These are phyloP conservation scores for Polyporus arcularius DNA, from an alignment of 768 basidiomycete genomes.

Conservation along the genomic window DNA sequence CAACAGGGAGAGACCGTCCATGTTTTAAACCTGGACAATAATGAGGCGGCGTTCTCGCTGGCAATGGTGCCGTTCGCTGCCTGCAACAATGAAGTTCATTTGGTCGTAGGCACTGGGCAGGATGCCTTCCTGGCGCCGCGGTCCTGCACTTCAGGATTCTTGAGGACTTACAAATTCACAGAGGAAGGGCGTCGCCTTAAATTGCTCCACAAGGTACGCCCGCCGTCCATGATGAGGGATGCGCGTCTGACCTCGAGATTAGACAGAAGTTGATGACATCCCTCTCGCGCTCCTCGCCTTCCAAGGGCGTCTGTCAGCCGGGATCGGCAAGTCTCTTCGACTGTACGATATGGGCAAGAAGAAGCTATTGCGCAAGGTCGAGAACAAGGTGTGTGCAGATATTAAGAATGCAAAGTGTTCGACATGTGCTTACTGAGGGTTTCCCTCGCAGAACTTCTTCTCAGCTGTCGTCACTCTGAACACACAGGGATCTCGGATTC, in stretches of 20 bases:
- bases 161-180: constrained; percentile 82
- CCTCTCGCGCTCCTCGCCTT: constrained; percentile 86
- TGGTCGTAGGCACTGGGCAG: constrained; percentile 92
- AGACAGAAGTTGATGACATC: constrained; percentile 96
- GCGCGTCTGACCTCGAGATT: constrained; percentile 1
- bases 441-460: constrained; percentile 63
- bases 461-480: constrained; percentile 87
- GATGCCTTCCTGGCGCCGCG: constrained; percentile 83
- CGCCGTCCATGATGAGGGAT: not conserved
- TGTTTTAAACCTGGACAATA: constrained; percentile 78
- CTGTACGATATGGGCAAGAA: constrained; percentile 98
- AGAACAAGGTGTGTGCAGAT: constrained; percentile 76
- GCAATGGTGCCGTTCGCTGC: constrained; percentile 86
- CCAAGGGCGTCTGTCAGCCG: constrained; percentile 90
- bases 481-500: constrained; percentile 92
- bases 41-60: constrained; percentile 93
- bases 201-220: constrained; percentile 77
- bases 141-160: constrained; percentile 83
- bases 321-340: constrained; percentile 89
- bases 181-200: constrained; percentile 84
- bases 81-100: constrained; percentile 72
- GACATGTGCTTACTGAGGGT: not conserved
- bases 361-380: constrained; percentile 92
- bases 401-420: not conserved
- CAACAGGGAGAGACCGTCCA: constrained; percentile 70